Evolutionary conservation across 768 basidiomycete genomes (phyloP).

Genomic region (Tulasnella sp.): DNA sequence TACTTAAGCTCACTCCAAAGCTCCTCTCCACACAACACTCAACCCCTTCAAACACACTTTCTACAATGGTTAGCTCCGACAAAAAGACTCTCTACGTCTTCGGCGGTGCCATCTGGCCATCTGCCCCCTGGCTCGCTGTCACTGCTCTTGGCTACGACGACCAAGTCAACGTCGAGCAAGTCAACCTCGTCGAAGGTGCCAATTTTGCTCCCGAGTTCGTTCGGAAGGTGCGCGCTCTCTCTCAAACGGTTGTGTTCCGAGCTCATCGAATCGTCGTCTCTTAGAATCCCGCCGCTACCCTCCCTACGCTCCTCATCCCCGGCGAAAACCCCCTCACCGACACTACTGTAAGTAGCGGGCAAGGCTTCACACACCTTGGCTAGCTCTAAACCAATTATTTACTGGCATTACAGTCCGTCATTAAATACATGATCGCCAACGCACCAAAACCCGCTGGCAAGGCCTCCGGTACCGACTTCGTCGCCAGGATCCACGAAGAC

Average conservation of each 20-base stretch:
- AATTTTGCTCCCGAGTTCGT: conserved; percentile 56
- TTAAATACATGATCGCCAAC: conserved; percentile 49
- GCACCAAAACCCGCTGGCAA: conserved; percentile 47
- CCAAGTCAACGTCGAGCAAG: conserved; percentile 45
- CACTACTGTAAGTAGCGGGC: conserved; percentile 42
- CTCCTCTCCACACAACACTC: not conserved
- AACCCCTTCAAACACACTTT: not conserved
- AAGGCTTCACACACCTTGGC: not conserved
- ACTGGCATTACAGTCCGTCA: conserved; percentile 41
- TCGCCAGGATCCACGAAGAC: conserved; percentile 52
- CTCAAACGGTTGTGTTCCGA: not conserved
- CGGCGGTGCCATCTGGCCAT: conserved; percentile 49
- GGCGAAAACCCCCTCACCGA: conserved; percentile 48
- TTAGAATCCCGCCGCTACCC: conserved; percentile 52
- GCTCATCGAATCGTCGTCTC: not conserved
- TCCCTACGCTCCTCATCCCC: conserved; percentile 49
- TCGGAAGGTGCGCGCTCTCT: conserved; percentile 43
- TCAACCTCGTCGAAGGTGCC: conserved; percentile 53
- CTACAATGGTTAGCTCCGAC: conserved; percentile 12
- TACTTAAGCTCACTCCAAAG: not conserved
- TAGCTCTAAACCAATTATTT: not conserved
- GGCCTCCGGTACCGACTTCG: conserved; percentile 42
- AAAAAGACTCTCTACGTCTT: conserved; percentile 48
- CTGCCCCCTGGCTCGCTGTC: conserved; percentile 51
- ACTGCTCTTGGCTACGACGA: conserved; percentile 41